Conservation (phyloP, 345 rosid genomes). For the Salix purpurea region DNA sequence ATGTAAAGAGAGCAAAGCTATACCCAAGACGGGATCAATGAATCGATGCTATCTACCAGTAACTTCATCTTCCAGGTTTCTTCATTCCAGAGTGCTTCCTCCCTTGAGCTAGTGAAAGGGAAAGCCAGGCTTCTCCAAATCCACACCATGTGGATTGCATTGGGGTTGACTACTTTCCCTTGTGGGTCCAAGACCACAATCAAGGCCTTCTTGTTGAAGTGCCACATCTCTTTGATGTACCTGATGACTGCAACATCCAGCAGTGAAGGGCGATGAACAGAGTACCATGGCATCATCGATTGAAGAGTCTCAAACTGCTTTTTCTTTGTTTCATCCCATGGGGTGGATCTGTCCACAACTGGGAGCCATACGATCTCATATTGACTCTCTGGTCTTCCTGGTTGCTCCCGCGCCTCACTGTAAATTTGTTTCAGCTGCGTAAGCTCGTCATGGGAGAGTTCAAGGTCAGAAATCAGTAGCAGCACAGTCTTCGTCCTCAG, state of each 20-base stretch:
- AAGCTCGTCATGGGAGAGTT: slow-evolving; percentile 51
- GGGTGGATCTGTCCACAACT: slow-evolving; percentile 40
- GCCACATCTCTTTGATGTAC: slow-evolving; percentile 64
- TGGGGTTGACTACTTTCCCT: slow-evolving; percentile 58
- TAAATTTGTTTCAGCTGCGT: slow-evolving; percentile 47
- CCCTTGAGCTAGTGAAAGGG: slow-evolving; percentile 63
- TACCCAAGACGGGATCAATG: slow-evolving; percentile 45
- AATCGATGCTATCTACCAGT: slow-evolving; percentile 48
- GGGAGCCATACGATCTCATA: slow-evolving; percentile 86
- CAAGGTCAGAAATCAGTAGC: slow-evolving; percentile 65
- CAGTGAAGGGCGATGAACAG: slow-evolving; percentile 51
- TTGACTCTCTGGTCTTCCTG: slow-evolving; percentile 36
- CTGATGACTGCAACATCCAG: slow-evolving; percentile 44
- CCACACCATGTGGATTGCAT: slow-evolving; percentile 84
- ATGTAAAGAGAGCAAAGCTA: not conserved
- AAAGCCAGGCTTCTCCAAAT: slow-evolving; percentile 70
- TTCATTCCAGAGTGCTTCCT: slow-evolving; percentile 57
- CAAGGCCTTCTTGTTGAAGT: slow-evolving; percentile 55
- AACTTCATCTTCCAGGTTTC: slow-evolving; percentile 61
- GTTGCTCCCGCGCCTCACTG: slow-evolving; percentile 42
- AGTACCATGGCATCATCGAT: slow-evolving; percentile 67
- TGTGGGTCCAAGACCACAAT: slow-evolving; percentile 74
- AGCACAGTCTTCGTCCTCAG: slow-evolving; percentile 66
- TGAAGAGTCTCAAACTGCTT: slow-evolving; percentile 47
- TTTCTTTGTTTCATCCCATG: slow-evolving; percentile 42